Evolutionary conservation across 257 asterid genomes (phyloP).

Genomic region (Lycium ferocissimum): DNA sequence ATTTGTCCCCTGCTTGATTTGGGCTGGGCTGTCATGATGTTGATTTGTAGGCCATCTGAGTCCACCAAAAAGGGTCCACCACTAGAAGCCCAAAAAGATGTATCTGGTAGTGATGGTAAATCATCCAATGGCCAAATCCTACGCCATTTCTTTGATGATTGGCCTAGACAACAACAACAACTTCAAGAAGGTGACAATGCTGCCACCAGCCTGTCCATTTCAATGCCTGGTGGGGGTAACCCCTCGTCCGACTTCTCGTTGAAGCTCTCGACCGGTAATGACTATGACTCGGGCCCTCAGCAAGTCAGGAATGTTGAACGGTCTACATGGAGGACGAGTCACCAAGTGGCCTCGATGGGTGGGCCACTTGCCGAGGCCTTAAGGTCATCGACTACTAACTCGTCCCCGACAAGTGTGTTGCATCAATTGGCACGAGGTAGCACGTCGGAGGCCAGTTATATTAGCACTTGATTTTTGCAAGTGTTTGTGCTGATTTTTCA

Average conservation of each 20-base stretch:
- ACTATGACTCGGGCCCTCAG: slow-evolving; percentile 38
- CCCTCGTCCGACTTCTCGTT: slow-evolving; percentile 72
- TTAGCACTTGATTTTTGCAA: slow-evolving; percentile 45
- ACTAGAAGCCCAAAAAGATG: slow-evolving; percentile 43
- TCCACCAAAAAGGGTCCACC: slow-evolving; percentile 50
- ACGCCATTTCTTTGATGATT: slow-evolving; percentile 77
- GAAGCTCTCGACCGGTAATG: slow-evolving; percentile 68
- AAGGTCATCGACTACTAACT: slow-evolving; percentile 64
- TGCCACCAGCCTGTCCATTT: slow-evolving; percentile 68
- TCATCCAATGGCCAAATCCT: slow-evolving; percentile 54
- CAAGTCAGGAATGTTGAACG: slow-evolving; percentile 37
- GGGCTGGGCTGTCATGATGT: slow-evolving; percentile 24
- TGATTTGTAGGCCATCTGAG: slow-evolving; percentile 54
- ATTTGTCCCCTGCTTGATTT: slow-evolving; percentile 20
- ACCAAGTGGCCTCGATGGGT: slow-evolving; percentile 64
- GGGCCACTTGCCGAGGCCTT: slow-evolving; percentile 95
- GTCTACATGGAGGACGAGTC: slow-evolving; percentile 50
- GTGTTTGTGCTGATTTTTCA: background rate
- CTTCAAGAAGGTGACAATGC: slow-evolving; percentile 52
- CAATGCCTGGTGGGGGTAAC: slow-evolving; percentile 50
- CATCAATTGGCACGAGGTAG: slow-evolving; percentile 51
- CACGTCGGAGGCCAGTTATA: slow-evolving; percentile 49
- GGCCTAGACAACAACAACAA: slow-evolving; percentile 70
- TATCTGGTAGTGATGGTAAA: slow-evolving; percentile 33
- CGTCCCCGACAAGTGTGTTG: slow-evolving; percentile 85